Evolutionary conservation across 2,329 filamentous ascomycete genomes (phyloP), one percentile per base, ranked within the genome.

Genomic region (Claviceps purpurea): DNA sequence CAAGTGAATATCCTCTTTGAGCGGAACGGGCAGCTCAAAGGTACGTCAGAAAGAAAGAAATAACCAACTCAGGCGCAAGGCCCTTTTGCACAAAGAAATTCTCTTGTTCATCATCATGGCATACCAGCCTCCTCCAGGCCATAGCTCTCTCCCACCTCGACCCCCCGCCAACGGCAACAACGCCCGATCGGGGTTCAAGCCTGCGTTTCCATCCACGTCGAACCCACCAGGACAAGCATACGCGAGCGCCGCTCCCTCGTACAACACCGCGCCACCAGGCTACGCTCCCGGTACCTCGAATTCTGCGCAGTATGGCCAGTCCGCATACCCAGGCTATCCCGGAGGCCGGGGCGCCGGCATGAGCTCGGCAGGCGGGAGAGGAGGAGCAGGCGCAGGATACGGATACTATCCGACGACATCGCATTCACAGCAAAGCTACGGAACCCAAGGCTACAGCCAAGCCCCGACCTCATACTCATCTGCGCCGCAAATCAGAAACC

Each of bases 71-170:
- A 30, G 43, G 43, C 43, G 18, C 16, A 11, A 46, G 24, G 43
- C 43, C 24, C 34, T 44, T 47, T 41, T 43, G 38, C 42, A 47
- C n/a, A 43, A 30, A 50, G 13, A 34, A 38, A 45, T 53, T 59
- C 58, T 62, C 70, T 75, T 75, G 71, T 82, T 82, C 78, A 82
- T 82, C 78, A 91, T 91, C 30, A 91, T 93, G 87, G 84, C 86
- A 71, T 88, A 88, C 78, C 84, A 86, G 71, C 84, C 84, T 66
- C 85, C 85, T 85, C 85, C 87, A 88, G 86, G 86, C 62, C 68
- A 71, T 62, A 68, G 58, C 63, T 68, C 66, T 60, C 84, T 94
- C 41, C 88, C 88, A 58, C 82, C 87, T 56, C 84, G 86, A 60
- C 88, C 87, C 56, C 87, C 87, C 43, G 78, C 82, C 50, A 73